Evolutionary conservation across 1,284 basidiomycete species (phyloP).

Genomic region (Trametes hirsuta): DNA sequence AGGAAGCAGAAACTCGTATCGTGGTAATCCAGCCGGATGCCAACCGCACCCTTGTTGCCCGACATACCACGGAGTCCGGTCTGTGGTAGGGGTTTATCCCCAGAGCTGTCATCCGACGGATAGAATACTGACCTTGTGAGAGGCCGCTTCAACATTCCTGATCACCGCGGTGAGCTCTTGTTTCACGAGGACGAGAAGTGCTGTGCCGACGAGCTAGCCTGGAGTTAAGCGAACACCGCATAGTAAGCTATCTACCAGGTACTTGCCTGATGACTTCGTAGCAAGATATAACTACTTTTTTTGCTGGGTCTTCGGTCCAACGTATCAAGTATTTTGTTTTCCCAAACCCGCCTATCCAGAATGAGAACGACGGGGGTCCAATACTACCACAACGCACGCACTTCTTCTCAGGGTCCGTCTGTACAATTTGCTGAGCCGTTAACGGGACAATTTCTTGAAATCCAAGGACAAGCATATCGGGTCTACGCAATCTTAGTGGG

Average conservation of each 20-base stretch:
- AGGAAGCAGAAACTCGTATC: conserved; percentile 95
- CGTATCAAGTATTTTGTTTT: conserved; percentile 79
- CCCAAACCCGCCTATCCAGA: conserved; percentile 78
- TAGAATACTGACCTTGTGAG: conserved; percentile 73
- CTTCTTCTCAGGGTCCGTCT: conserved; percentile 96
- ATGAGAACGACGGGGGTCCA: not conserved
- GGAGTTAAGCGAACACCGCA: not conserved
- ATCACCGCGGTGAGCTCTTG: conserved; percentile 77
- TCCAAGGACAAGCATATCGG: conserved; percentile 89
- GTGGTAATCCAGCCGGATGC: conserved; percentile 88
- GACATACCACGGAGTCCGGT: conserved; percentile 97
- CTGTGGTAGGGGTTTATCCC: conserved; percentile 41
- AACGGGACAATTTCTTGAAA: conserved; percentile 99
- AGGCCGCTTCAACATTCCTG: conserved; percentile 89
- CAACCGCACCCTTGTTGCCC: conserved; percentile 96
- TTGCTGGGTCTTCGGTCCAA: conserved; percentile 72
- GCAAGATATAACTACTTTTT: conserved; percentile 78
- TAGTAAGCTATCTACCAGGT: not conserved
- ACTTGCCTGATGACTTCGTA: conserved; percentile 88
- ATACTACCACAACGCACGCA: conserved; percentile 33
- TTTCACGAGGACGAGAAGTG: conserved; percentile 86
- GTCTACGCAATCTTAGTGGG: conserved; percentile 47
- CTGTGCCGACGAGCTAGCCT: conserved; percentile 88
- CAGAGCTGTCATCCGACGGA: not conserved
- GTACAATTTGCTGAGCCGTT: conserved; percentile 94